These are phyloP conservation scores for Ceriops tagal DNA, from an alignment of 345 rosid species.

Conservation along the genomic window DNA sequence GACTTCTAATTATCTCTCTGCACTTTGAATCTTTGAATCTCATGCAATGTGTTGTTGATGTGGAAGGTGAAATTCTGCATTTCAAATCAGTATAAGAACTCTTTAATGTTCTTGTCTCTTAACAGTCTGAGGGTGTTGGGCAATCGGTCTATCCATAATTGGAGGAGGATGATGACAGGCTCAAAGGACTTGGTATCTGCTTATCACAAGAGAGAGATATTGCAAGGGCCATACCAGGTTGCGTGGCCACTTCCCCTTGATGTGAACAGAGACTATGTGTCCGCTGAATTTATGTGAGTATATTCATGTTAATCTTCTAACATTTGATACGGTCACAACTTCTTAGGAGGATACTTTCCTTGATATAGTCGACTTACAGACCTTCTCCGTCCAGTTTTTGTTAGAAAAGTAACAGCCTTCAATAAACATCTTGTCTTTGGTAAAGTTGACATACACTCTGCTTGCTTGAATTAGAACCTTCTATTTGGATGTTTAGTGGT, in stretches of 20 bases:
- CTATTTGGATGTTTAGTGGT: no score
- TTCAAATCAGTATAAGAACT: neutral
- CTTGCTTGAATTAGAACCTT: no score
- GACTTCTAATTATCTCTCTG: no score
- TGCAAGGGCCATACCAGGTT: constrained; percentile 55
- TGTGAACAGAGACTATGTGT: constrained; percentile 54
- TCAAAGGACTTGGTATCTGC: constrained; percentile 28
- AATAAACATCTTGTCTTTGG: no score
- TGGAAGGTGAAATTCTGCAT: no score
- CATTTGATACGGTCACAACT: neutral
- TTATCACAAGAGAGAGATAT: constrained; percentile 54
- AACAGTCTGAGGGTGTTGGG: constrained; percentile 61
- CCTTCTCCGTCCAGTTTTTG: no score
- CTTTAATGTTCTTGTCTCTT: neutral
- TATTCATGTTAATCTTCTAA: neutral
- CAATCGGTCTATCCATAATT: constrained; percentile 34
- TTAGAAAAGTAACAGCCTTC: no score
- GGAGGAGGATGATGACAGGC: constrained; percentile 23
- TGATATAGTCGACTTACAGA: no score
- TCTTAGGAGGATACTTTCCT: no score
- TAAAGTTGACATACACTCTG: no score
- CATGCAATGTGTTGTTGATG: no score
- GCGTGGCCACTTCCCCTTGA: constrained; percentile 64
- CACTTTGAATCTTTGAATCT: no score
- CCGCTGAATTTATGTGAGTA: constrained; percentile 76